A percentile compares a stretch with the other conserved stretches of the same genome.
These are phyloP conservation scores for Lyophyllum shimeji DNA, from an alignment of 768 basidiomycete species.

Conservation along the genomic window DNA sequence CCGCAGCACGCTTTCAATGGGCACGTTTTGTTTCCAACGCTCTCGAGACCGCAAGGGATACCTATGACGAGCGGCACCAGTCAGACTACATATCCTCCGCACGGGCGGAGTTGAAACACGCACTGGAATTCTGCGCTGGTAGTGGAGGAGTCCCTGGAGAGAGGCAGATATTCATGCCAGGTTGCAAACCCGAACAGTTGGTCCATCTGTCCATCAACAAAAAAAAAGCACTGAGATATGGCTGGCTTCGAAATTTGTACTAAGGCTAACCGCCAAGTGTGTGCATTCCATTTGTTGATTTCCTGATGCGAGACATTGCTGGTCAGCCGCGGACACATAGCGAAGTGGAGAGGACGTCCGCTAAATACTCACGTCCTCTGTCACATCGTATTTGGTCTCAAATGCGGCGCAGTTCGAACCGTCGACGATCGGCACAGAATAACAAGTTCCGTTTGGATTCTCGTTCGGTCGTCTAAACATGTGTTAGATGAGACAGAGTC, in stretches of 20 bases:
- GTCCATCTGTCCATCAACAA: neutral
- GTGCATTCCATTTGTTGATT: neutral
- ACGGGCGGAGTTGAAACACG: neutral
- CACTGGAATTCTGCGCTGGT: neutral
- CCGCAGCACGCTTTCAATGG: slow-evolving; percentile 14
- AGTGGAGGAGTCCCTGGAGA: neutral
- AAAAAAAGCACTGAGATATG: too few relatives aligned
- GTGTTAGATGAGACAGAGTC: too few relatives aligned
- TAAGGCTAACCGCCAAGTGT: neutral
- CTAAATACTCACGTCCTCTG: too few relatives aligned
- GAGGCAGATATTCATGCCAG: neutral
- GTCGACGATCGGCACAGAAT: neutral
- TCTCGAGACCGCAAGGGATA: slow-evolving; percentile 16
- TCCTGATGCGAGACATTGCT: neutral
- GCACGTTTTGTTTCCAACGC: slow-evolving; percentile 13
- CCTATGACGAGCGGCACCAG: neutral
- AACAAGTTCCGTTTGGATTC: too few relatives aligned
- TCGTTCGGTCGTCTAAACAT: too few relatives aligned
- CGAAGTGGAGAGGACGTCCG: neutral
- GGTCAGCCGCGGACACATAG: too few relatives aligned
- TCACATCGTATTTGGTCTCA: too few relatives aligned
- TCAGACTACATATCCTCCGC: neutral
- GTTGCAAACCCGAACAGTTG: neutral
- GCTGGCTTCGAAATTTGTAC: too few relatives aligned
- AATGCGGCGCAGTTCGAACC: neutral